Evolutionary conservation across 495 filamentous ascomycete species (phyloP).

Genomic region (Penicillium samsonianum): DNA sequence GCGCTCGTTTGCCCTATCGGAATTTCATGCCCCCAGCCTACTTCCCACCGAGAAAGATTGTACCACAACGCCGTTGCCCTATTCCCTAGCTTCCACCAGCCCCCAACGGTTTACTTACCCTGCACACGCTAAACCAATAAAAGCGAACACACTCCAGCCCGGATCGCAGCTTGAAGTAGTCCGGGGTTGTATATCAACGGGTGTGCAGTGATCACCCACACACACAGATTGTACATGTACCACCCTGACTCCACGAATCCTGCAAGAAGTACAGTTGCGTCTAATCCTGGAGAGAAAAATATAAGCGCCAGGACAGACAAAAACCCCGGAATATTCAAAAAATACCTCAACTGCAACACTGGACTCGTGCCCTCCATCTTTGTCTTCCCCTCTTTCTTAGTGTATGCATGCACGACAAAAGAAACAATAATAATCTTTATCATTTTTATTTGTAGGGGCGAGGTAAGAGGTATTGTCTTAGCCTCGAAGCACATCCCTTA

Average conservation of each 20-base stretch:
- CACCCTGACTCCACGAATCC: slow-evolving; percentile 12
- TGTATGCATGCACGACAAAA: neutral
- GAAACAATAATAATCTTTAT: neutral
- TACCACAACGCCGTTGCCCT: neutral
- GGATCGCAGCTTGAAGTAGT: slow-evolving; percentile 14
- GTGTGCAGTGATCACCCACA: slow-evolving; percentile 18
- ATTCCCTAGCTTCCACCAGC: neutral
- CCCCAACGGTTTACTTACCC: neutral
- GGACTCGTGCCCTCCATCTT: neutral
- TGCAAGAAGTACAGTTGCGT: slow-evolving; percentile 14
- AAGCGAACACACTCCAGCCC: neutral
- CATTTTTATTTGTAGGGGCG: neutral
- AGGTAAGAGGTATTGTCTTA: neutral
- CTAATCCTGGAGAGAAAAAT: neutral
- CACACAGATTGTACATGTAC: slow-evolving; percentile 24
- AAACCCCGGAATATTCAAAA: neutral
- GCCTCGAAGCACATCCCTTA: slow-evolving; percentile 2
- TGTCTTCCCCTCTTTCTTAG: neutral
- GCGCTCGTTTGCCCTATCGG: neutral
- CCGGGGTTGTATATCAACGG: slow-evolving; percentile 26
- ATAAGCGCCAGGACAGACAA: neutral
- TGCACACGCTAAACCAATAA: neutral
- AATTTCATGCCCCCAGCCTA: neutral
- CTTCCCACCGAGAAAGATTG: neutral
- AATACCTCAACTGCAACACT: neutral